Conservation (phyloP, 2,329 filamentous ascomycete species). For the Aspergillus sp. region DNA sequence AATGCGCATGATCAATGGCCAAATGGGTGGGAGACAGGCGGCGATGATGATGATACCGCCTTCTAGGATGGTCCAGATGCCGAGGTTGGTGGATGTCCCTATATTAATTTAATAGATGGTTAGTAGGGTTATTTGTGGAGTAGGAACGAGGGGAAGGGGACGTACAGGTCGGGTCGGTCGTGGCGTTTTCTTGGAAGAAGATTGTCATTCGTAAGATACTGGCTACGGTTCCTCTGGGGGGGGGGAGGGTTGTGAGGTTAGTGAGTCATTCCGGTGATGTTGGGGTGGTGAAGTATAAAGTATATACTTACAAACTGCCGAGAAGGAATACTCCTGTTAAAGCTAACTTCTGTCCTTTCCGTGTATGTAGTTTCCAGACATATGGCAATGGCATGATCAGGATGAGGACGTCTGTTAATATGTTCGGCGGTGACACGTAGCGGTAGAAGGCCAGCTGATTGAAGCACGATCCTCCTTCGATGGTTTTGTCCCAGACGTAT, state of each 20-base stretch:
- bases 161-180: conserved; percentile 22
- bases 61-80: conserved; percentile 23
- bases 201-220: conserved; percentile 21
- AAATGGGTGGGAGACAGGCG: conserved; percentile 24
- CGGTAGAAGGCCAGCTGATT: conserved; percentile 23
- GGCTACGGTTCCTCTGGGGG: conserved; percentile 21
- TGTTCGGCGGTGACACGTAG: conserved; percentile 19
- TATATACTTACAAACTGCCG: conserved; percentile 23
- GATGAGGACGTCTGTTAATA: conserved; percentile 15
- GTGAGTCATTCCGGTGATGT: not conserved
- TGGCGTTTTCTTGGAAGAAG: conserved; percentile 14
- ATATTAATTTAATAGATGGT: not conserved
- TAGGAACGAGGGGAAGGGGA: not conserved
- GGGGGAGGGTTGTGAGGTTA: not conserved
- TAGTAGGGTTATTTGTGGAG: not conserved
- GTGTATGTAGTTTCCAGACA: conserved; percentile 19
- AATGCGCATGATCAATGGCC: conserved; percentile 21
- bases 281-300: no score
- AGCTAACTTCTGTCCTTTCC: conserved; percentile 20
- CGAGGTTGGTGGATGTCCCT: conserved; percentile 23
- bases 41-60: conserved; percentile 25
- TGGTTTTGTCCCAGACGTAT: conserved; percentile 21
- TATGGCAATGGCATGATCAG: conserved; percentile 17
- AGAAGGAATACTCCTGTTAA: conserved; percentile 25
- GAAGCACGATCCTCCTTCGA: conserved; percentile 18